Base-by-base conservation (phyloP, 2,329 filamentous ascomycete genomes). In the Cladosporium sp. region DNA sequence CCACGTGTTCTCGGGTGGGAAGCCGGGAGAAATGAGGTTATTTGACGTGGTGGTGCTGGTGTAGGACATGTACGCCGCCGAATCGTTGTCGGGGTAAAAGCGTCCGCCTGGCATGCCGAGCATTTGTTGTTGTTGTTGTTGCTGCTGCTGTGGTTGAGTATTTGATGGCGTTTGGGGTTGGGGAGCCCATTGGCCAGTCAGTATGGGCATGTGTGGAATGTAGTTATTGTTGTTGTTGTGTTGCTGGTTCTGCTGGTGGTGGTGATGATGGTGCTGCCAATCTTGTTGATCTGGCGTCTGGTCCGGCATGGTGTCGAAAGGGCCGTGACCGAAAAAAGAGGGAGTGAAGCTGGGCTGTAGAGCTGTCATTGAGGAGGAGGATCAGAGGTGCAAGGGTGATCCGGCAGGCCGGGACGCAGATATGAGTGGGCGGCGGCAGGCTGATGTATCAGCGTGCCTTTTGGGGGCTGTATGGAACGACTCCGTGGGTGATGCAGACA, bases 81-180 rank as follows among this genome's bases (percentile, higher is more conserved):
- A 46, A 15, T 57, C 53, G 13, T 57, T 53, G 16, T 53, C 47
- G 20, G 61, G 58, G 50, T 61, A 63, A 50, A 62, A 58, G 33
- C 56, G 53, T 65, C 59, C 41, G 56, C 60, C 61, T 45, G 58
- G 55, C 40, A 62, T 57, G 33, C 56, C 54, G 41, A 54, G 52
- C 30, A 59, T 49, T 12, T 53, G 54, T 32, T 55, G 43, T 27
- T 53, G 55, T 16, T 58, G 55, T 20, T n/a, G n/a, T n/a, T n/a
- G n/a, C 43, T 55, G 45, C 20, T 51, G 55, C 19, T 58, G 55
- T 20, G 43, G 49, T n/a, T 54, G 54, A 12, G 38, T 8, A 41
- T 29, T 29, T 39, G 42, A 41, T 18, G 36, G 43, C 15, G 38
- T 22, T 38, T 43, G 40, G 13, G 29, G 38, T 8, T 43, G 47